These are phyloP conservation scores for Raphanus sativus DNA, from an alignment of 345 rosid genomes.

Conservation along the genomic window DNA sequence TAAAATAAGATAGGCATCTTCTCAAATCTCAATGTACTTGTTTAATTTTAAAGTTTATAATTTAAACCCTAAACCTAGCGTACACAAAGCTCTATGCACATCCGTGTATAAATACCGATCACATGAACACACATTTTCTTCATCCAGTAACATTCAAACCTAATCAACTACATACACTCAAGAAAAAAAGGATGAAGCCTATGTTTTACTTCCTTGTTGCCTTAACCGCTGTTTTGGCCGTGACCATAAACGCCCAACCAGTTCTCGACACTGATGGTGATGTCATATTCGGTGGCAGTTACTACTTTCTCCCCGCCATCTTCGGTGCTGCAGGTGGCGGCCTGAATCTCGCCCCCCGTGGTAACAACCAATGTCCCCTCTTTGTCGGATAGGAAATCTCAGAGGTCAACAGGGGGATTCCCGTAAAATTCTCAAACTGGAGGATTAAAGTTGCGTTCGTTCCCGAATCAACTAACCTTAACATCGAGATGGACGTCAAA, in stretches of 20 bases:
- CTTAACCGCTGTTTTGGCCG: slow-evolving; percentile 7
- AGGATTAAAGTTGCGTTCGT: not conserved
- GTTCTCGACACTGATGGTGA: slow-evolving; percentile 33
- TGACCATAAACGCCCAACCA: not conserved
- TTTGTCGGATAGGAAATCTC: slow-evolving; percentile 25
- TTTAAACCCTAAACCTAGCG: not conserved
- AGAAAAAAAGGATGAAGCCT: slow-evolving; percentile 13
- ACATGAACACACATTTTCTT: slow-evolving; percentile 1
- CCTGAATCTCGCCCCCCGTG: slow-evolving; percentile 14
- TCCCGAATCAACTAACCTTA: slow-evolving; percentile 23
- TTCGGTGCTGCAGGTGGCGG: slow-evolving; percentile 35
- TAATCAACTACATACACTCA: not conserved
- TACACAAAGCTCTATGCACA: not conserved
- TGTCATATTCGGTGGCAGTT: not conserved
- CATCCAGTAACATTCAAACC: not conserved
- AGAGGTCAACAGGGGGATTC: slow-evolving; percentile 25
- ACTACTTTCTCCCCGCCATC: slow-evolving; percentile 33
- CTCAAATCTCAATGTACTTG: not conserved
- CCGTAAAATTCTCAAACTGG: slow-evolving; percentile 35
- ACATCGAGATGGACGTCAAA: slow-evolving; percentile 42
- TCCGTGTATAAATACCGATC: slow-evolving; percentile 13
- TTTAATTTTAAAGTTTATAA: not conserved
- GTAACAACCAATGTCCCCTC: slow-evolving; percentile 1
- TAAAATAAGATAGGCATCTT: not conserved
- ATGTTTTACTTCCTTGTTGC: slow-evolving; percentile 21